Base-by-base conservation (phyloP, 2,329 filamentous ascomycete species). In the Orbilia javanica region DNA sequence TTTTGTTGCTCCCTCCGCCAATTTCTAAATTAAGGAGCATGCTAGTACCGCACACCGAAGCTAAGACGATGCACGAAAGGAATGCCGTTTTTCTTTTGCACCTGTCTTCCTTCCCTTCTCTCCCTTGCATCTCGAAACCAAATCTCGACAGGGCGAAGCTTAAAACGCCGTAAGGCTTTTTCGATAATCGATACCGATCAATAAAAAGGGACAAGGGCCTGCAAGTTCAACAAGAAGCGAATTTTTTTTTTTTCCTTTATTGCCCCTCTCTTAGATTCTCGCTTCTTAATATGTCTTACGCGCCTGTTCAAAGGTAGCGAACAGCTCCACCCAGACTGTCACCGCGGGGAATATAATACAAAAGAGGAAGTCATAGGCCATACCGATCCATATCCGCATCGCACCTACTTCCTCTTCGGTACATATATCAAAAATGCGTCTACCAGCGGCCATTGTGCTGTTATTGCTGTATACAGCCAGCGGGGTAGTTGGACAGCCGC, bases 11-110 rank as follows among this genome's bases (percentile, higher is more conserved):
- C n/a, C n/a, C n/a, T n/a, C n/a, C n/a, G n/a, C n/a, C 52, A 7
- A 18, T 27, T 77, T 78, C 74, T 78, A 78, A 78, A 78, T 78
- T 78, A 78, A 70, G 74, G 62, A 66, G 42, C 46, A 20, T 39
- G 27, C 65, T 10, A 34, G 31, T 5, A 34, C 10, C 31, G 31
- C 4, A 34, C 10, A 18, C 15, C 15, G 73, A 50, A 65, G 50
- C 46, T 39, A 22, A 52, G 31, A 39, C 27, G 55, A 25, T 52
- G 53, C 55, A 63, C n/a, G 42, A 67, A 52, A 66, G 44, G 57
- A 52, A 57, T 29, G 50, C 20, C 15, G 25, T 31, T 31, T 53
- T 31, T 27, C 2, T 25, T 52, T 27, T 52, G 1, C 34, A 11
- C 20, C 29, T 57, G 22, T 34, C 27, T 36, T 67, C 42, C 55